Base-by-base conservation (phyloP, 441 rosid species). In the Jatropha podagrica region DNA sequence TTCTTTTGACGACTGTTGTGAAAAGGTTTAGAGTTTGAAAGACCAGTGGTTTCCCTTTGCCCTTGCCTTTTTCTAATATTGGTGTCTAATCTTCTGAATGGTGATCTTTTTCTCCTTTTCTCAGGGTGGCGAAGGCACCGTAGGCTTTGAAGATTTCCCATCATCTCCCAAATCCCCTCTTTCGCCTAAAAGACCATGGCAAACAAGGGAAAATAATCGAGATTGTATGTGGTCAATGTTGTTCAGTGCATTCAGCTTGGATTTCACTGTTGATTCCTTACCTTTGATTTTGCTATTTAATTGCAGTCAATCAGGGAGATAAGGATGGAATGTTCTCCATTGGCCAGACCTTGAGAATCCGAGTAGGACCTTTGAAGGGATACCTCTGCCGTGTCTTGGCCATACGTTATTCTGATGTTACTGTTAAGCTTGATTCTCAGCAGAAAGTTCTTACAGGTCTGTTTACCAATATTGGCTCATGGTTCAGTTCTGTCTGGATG, bases 341-440 rank as follows among this genome's bases (percentile, higher is more conserved):
- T 60, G 98, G 99, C 58, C 99, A 95, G 86, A 89, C 92, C 69
- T 87, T 93, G 88, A 90, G 99, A 83, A 93, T 95, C 60, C 86
- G 91, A 70, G 87, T 93, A 56, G 99, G 98, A 72, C 98, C 99
- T 73, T 79, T 92, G 81, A 95, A 95, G 84, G 99, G 99, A 49
- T 92, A 93, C 76, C 87, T 91, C 66, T 95, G 99, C 73, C 93
- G 93, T 76, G 99, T 95, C 61, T 75, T 95, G 83, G 97, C 87
- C 65, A 76, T 95, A 66, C 94, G 92, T 10, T 84, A 81, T 76
- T 85, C 88, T 49, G 99, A 95, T 80, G 88, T 92, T 58, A 95
- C 98, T 13, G 98, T 95, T 81, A 95, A 95, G 84, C 90, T 95
- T 51, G 95, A 91, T 83, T 92, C 99, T 55, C 87, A 87, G 84